Evolutionary conservation across 371 early-diverging fungal species (phyloP), one percentile per base, ranked within the genome.

Genomic region (Rhizopus stolonifer): DNA sequence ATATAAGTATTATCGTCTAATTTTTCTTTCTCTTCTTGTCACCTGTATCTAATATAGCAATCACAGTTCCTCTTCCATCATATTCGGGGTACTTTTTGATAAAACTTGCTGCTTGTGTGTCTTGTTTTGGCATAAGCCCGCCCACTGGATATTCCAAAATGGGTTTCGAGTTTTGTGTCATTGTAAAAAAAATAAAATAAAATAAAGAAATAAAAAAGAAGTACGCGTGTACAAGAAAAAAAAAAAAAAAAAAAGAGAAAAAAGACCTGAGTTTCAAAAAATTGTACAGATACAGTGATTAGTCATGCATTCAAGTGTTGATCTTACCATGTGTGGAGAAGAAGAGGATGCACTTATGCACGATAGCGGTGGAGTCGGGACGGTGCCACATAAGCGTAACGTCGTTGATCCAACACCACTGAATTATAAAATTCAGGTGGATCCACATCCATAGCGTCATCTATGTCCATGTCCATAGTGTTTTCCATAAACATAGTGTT

Each of bases 11-110:
- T 23, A 17, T 22, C 2, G 3, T 3, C 34, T 18, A 19, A 15
- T 6, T 6, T 15, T 18, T 15, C 21, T 17, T 26, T 31, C 14
- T 52, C n/a, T 18, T 7, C 0, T n/a, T 15, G 7, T 46, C 66
- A 72, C 81, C 94, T 4, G 94, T 93, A 62, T 94, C 94, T 13
- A 95, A 82, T 57, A 95, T 88, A 24, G 95, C 97, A 54, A 95
- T 82, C 22, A 93, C 86, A 22, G 90, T 87, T 45, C 86, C 86
- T 54, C 96, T 84, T 15, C 98, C 98, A 52, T 97, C 96, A 65
- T 84, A 91, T 29, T 82, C 79, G 21, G 94, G 89, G 60, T 86
- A 80, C 70, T 91, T 91, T 62, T 84, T 83, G 29, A 94, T 58
- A 66, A 92, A 94, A 19, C 83, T 68, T 25, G 86, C 82, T 0